phyloP scores from a whole-genome alignment of 192 early-diverging fungal species.

The Podila verticillata region DNA sequence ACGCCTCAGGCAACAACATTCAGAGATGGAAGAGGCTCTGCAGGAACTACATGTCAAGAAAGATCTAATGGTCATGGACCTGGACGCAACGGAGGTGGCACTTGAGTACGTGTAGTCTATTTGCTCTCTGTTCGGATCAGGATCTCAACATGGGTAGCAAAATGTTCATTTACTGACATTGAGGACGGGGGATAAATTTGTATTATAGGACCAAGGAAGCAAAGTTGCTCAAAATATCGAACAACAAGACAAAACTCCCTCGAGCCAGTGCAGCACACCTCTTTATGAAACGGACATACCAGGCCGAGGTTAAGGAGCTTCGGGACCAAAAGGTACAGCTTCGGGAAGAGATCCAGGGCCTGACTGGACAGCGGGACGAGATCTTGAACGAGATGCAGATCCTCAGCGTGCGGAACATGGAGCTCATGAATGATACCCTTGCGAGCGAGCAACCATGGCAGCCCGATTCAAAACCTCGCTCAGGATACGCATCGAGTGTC shows the following conservation, averaged over 20 bases:
- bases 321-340: slow-evolving; percentile 49
- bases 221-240: neutral
- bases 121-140: neutral
- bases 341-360: slow-evolving; percentile 44
- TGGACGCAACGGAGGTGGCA: slow-evolving; percentile 9
- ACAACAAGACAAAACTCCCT: neutral
- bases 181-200: no score
- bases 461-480: slow-evolving; percentile 1
- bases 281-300: slow-evolving; percentile 50
- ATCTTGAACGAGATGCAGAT: slow-evolving; percentile 55
- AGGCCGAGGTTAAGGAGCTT: slow-evolving; percentile 52
- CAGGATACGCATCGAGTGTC: neutral
- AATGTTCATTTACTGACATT: neutral
- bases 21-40: neutral
- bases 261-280: slow-evolving; percentile 37
- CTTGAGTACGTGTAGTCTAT: neutral
- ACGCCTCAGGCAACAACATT: slow-evolving; percentile 3
- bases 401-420: slow-evolving; percentile 58
- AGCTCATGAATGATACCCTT: slow-evolving; percentile 63
- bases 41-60: slow-evolving; percentile 5
- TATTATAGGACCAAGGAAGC: slow-evolving; percentile 40
- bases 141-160: neutral
- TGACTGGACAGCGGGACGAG: slow-evolving; percentile 52
- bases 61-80: slow-evolving; percentile 20
- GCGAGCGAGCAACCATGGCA: slow-evolving; percentile 30